Conservation (phyloP, 345 rosid genomes). For the Pistacia vera region DNA sequence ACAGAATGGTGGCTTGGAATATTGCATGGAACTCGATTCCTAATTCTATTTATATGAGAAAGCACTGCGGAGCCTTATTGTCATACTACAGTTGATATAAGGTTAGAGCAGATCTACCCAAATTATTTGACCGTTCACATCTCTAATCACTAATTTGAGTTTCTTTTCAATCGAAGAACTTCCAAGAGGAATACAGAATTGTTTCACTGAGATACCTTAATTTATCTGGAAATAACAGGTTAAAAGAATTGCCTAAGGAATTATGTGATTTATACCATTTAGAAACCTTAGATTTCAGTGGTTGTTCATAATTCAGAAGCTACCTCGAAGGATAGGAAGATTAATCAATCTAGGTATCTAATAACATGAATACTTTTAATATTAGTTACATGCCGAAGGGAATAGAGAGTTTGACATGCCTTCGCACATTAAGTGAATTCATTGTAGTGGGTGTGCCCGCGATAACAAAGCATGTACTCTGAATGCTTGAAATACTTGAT, state of each 20-base stretch:
- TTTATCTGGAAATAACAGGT: neutral
- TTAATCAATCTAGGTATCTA: conserved; percentile 3
- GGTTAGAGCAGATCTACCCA: neutral
- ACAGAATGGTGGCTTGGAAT: too few species aligned
- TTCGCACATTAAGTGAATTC: neutral
- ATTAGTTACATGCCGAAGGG: conserved; percentile 2
- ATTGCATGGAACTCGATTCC: neutral
- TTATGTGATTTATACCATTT: neutral
- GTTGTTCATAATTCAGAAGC: neutral
- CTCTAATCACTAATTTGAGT: neutral
- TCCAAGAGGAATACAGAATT: neutral
- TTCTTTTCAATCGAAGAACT: neutral
- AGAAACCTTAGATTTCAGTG: neutral
- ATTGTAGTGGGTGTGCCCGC: neutral
- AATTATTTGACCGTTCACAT: neutral
- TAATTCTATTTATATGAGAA: neutral
- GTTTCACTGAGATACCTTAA: neutral
- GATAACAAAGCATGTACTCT: neutral
- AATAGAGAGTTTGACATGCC: neutral
- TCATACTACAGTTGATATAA: neutral
- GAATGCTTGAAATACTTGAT: neutral
- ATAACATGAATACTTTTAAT: fast-evolving
- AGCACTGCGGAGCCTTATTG: neutral
- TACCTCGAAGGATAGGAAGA: neutral
- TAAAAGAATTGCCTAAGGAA: neutral